Evolutionary conservation across 2,329 filamentous ascomycete species (phyloP).

Genomic region (Monosporascus sp.): DNA sequence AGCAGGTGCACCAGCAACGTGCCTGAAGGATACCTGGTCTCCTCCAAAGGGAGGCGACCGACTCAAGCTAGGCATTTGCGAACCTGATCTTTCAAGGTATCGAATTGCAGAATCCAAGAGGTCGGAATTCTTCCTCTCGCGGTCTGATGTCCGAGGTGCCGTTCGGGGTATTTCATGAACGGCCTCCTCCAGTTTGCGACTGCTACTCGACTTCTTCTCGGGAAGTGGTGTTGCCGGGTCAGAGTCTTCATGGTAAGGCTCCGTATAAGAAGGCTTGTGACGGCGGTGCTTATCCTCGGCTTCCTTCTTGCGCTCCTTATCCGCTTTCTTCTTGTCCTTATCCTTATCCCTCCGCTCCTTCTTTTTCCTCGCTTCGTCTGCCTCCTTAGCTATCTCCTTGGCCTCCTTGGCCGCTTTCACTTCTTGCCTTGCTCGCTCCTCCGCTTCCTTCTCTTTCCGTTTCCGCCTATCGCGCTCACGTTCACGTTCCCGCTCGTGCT

Average conservation of each 20-base stretch:
- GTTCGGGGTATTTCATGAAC: conserved; percentile 5
- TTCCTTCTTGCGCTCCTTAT: conserved; percentile 25
- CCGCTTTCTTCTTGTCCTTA: conserved; percentile 19
- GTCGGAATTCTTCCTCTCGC: conserved; percentile 21
- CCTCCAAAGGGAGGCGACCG: conserved; percentile 21
- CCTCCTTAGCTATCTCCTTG: conserved; percentile 8
- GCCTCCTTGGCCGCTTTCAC: conserved; percentile 28
- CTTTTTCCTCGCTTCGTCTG: conserved; percentile 25
- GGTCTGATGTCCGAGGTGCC: conserved; percentile 8
- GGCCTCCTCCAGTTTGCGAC: conserved; percentile 19
- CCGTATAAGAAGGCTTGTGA: conserved; percentile 17
- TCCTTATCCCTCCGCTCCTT: conserved; percentile 19
- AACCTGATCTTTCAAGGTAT: conserved; percentile 22
- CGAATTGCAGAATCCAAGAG: conserved; percentile 19
- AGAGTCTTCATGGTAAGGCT: conserved; percentile 12
- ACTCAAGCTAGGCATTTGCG: conserved; percentile 11
- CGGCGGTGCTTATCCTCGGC: conserved; percentile 23
- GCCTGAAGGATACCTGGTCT: conserved; percentile 8
- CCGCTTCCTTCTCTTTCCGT: conserved; percentile 24
- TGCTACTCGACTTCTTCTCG: conserved; percentile 22
- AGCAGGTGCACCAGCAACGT: conserved; percentile 13
- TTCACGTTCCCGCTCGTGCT: conserved; percentile 32
- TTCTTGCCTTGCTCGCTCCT: conserved; percentile 25
- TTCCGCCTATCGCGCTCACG: conserved; percentile 32
- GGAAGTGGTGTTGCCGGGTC: conserved; percentile 12